Conservation (phyloP, 2,329 filamentous ascomycete genomes). For the Pseudogymnoascus sp. region DNA sequence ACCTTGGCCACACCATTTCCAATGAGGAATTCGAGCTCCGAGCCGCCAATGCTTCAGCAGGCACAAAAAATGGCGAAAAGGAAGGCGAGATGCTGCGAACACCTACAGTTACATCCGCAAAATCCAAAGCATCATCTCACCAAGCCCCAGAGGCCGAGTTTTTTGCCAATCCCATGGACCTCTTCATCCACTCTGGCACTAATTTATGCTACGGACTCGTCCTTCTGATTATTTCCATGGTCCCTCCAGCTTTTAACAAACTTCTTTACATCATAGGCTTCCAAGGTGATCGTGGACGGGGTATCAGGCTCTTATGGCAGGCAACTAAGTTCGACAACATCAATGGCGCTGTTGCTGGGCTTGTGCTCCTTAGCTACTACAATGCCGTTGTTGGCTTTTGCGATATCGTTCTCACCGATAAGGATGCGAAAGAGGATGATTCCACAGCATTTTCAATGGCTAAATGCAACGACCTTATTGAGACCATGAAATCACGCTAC, state of each 20-base stretch:
- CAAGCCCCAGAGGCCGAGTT: conserved; percentile 54
- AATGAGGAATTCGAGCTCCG: conserved; percentile 15
- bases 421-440: conserved; percentile 47
- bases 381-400: conserved; percentile 80
- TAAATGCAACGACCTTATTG: conserved; percentile 60
- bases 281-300: conserved; percentile 76
- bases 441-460: conserved; percentile 66
- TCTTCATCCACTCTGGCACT: conserved; percentile 82
- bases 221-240: conserved; percentile 80
- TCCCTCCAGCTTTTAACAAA: conserved; percentile 84
- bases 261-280: conserved; percentile 87
- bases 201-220: conserved; percentile 88
- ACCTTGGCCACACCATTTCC: conserved; percentile 50
- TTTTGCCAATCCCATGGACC: conserved; percentile 70
- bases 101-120: conserved; percentile 12
- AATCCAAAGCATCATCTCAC: conserved; percentile 28
- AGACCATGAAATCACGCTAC: conserved; percentile 69
- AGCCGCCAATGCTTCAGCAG: background rate
- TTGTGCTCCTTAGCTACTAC: conserved; percentile 79
- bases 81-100: background rate
- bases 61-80: background rate
- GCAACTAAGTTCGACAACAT: conserved; percentile 80
- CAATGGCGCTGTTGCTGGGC: conserved; percentile 82
- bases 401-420: conserved; percentile 70
- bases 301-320: conserved; percentile 83